These are phyloP conservation scores for Talaromyces sp. DNA, from an alignment of 2,329 filamentous ascomycete species.

Conservation along the genomic window DNA sequence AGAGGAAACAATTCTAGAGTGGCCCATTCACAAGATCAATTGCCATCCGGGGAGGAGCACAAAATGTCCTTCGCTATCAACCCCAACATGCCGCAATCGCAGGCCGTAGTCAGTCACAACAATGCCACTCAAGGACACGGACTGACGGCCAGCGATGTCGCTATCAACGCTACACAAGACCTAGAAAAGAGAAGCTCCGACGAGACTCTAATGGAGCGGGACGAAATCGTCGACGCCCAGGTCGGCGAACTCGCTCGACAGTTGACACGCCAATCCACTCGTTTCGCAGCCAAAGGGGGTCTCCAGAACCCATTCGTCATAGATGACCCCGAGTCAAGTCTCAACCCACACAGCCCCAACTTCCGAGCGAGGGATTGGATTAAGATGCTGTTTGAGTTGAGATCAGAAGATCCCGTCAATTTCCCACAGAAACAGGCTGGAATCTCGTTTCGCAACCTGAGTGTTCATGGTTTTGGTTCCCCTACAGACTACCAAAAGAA, in stretches of 20 bases:
- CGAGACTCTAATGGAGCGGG: slow-evolving; percentile 2
- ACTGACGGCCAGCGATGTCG: background rate
- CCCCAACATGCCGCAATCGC: slow-evolving; percentile 9
- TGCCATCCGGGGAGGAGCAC: background rate
- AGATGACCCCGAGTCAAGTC: slow-evolving; percentile 31
- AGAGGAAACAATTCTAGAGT: background rate
- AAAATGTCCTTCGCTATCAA: slow-evolving; percentile 12
- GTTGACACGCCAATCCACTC: slow-evolving; percentile 16
- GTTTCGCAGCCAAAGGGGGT: slow-evolving; percentile 8
- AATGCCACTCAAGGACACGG: background rate
- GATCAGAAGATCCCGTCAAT: slow-evolving; percentile 30
- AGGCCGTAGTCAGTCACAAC: slow-evolving; percentile 13
- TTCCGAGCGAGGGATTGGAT: slow-evolving; percentile 48
- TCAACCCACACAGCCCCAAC: slow-evolving; percentile 41
- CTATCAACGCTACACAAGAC: background rate
- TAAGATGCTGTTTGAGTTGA: slow-evolving; percentile 38
- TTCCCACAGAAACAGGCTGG: slow-evolving; percentile 37
- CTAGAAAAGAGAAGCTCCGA: slow-evolving; percentile 9
- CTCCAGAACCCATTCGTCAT: slow-evolving; percentile 37
- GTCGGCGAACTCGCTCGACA: slow-evolving; percentile 13
- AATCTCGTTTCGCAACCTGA: slow-evolving; percentile 45
- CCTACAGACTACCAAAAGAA: slow-evolving; percentile 46
- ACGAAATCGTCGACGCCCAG: slow-evolving; percentile 1
- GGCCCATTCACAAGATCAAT: background rate
- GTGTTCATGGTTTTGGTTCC: slow-evolving; percentile 43